Evolutionary conservation across 2,329 filamentous ascomycete genomes (phyloP).

Genomic region (Pseudogymnoascus sp.): DNA sequence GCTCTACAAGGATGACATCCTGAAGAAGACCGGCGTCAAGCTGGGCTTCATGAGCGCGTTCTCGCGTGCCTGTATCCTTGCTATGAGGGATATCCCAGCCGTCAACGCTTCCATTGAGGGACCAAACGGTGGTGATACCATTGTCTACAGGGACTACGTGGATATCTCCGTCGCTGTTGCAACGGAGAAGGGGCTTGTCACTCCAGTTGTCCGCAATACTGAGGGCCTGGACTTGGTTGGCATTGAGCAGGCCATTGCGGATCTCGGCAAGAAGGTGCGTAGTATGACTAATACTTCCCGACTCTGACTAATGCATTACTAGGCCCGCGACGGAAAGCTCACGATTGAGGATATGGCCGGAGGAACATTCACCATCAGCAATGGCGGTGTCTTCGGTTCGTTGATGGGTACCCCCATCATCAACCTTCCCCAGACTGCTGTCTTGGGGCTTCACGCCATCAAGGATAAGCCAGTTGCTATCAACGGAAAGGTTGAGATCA

Average conservation of each 20-base stretch:
- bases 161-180: constrained; percentile 96
- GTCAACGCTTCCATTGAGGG: constrained; percentile 98
- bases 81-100: constrained; percentile 88
- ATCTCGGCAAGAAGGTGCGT: constrained; percentile 85
- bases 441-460: constrained; percentile 89
- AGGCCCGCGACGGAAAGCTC: constrained; percentile 91
- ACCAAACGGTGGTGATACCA: constrained; percentile 88
- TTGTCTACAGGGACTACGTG: constrained; percentile 96
- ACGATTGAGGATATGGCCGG: constrained; percentile 99
- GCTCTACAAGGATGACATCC: constrained; percentile 89
- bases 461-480: constrained; percentile 87
- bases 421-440: constrained; percentile 88
- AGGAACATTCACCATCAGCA: constrained; percentile 96
- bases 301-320: constrained; percentile 14
- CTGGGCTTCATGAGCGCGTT: constrained; percentile 99
- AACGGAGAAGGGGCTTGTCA: constrained; percentile 94
- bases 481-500: constrained; percentile 88
- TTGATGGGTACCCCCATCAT: constrained; percentile 98
- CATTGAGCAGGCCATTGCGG: constrained; percentile 86
- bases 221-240: constrained; percentile 80
- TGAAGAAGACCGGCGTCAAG: constrained; percentile 96
- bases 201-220: constrained; percentile 88
- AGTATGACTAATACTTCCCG: background rate
- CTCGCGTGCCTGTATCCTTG: constrained; percentile 77
- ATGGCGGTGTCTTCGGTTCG: constrained; percentile 93